Evolutionary conservation across 2,329 filamentous ascomycete species (phyloP).

Genomic region (Hypoxylon sp.): DNA sequence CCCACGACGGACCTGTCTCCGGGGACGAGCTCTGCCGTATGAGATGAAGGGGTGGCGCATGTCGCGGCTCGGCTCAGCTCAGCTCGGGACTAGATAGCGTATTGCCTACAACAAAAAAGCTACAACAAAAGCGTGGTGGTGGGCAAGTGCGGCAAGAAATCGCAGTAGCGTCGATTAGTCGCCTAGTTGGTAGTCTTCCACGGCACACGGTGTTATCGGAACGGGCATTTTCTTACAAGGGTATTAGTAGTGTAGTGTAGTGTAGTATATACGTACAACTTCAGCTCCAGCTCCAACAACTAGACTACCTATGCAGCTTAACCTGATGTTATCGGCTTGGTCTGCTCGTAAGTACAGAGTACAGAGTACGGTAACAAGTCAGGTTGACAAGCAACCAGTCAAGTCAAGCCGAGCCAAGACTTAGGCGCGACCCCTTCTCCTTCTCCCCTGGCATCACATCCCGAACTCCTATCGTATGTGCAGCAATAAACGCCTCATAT

Average conservation of each 20-base stretch:
- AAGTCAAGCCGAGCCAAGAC: not conserved
- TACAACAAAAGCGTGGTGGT: not conserved
- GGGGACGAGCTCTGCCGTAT: slow-evolving; percentile 8
- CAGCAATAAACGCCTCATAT: slow-evolving; percentile 24
- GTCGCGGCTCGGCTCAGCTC: too few species aligned
- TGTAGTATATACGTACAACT: slow-evolving; percentile 22
- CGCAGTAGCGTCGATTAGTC: not conserved
- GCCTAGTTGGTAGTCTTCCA: not conserved
- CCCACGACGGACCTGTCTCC: slow-evolving; percentile 5
- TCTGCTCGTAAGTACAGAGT: slow-evolving; percentile 7
- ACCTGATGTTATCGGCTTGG: not conserved
- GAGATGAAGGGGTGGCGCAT: not conserved
- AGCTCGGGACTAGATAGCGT: not conserved
- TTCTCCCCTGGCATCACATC: slow-evolving; percentile 5
- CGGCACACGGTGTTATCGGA: not conserved
- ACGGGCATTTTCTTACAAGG: slow-evolving; percentile 17
- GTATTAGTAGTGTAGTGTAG: slow-evolving; percentile 9
- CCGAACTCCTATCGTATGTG: slow-evolving; percentile 16
- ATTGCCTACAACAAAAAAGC: too few species aligned
- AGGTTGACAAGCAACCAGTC: slow-evolving; percentile 16
- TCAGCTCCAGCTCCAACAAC: slow-evolving; percentile 8
- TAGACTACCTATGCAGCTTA: not conserved
- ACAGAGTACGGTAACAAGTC: slow-evolving; percentile 3
- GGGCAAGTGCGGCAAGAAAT: not conserved
- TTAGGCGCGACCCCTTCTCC: slow-evolving; percentile 1